Base-by-base conservation (phyloP, 2,329 filamentous ascomycete genomes). In the Ceratocystis alfenasii region DNA sequence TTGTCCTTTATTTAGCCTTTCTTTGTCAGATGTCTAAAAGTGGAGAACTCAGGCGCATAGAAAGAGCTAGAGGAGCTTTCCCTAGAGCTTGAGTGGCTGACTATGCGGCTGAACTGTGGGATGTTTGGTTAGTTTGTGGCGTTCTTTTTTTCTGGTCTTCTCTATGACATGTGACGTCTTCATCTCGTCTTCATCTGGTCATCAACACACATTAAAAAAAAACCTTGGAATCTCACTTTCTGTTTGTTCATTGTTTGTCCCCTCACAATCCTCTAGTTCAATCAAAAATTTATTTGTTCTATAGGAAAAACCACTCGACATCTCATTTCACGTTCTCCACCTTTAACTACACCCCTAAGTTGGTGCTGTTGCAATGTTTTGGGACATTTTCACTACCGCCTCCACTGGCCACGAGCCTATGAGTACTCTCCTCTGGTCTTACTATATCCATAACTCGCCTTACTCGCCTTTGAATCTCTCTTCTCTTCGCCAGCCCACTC, bases 391-490 rank as follows among this genome's bases (percentile, higher is more conserved):
- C 36, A 65, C 57, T 25, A 15, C 66, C 28, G 28, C 57, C 22
- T 10, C 66, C 20, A 10, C 66, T 10, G 64, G 53, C 60, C 59
- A 68, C 6, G 55, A 59, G 28, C 46, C 61, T n/a, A 46, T 61
- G 33, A 61, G 60, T 28, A 59, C 64, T 15, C 50, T 68, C 41
- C 50, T 64, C 46, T 68, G 66, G 66, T 63, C 66, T 28, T 64
- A 65, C 45, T 66, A 65, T 28, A 25, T 68, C 41, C 57, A 62
- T 12, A 60, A 66, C 59, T 79, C 78, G 17, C 73, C 75, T 1
- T 80, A 80, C 71, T 80, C 77, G 10, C 79, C 78, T 5, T 70
- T 76, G 17, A 74, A 73, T 46, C 77, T 83, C 20, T 74, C 74
- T 59, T 71, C 76, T 66, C 74, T 83, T 6, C 76, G 74, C 6